phyloP scores from a whole-genome alignment of 2,329 filamentous ascomycete species.

The Paecilomyces sp. region DNA sequence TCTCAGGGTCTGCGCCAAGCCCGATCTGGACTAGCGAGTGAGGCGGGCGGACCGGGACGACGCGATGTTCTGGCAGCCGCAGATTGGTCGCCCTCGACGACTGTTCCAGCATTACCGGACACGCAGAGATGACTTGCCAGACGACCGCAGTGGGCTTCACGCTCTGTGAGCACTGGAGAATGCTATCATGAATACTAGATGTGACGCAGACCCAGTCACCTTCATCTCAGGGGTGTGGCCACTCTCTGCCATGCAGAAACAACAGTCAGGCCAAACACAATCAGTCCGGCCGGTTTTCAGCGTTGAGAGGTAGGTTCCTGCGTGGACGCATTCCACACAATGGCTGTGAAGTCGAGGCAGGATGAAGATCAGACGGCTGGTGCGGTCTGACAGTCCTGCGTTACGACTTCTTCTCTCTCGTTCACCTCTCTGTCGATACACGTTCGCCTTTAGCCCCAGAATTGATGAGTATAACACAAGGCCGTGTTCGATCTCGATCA shows the following conservation, averaged over 20 bases:
- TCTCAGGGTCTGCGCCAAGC: background rate
- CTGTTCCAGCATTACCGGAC: background rate
- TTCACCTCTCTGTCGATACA: background rate
- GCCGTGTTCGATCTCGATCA: background rate
- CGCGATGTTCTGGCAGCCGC: background rate
- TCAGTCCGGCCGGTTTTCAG: background rate
- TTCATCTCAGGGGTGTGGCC: background rate
- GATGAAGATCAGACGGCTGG: background rate
- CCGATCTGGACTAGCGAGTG: background rate
- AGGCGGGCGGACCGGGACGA: background rate
- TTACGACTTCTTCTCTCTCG: background rate
- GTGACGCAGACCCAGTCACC: background rate
- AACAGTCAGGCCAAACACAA: background rate
- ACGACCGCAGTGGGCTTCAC: background rate
- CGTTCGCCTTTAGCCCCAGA: background rate
- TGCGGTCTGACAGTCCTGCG: background rate
- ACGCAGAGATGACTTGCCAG: background rate
- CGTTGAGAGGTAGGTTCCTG: background rate
- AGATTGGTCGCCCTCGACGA: background rate
- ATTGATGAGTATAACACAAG: background rate
- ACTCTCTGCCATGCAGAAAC: background rate
- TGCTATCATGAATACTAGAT: background rate
- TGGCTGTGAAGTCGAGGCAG: background rate
- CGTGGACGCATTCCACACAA: background rate
- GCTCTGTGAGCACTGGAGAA: background rate